phyloP scores from a whole-genome alignment of 495 filamentous ascomycete genomes.

The Delitschia confertaspora region DNA sequence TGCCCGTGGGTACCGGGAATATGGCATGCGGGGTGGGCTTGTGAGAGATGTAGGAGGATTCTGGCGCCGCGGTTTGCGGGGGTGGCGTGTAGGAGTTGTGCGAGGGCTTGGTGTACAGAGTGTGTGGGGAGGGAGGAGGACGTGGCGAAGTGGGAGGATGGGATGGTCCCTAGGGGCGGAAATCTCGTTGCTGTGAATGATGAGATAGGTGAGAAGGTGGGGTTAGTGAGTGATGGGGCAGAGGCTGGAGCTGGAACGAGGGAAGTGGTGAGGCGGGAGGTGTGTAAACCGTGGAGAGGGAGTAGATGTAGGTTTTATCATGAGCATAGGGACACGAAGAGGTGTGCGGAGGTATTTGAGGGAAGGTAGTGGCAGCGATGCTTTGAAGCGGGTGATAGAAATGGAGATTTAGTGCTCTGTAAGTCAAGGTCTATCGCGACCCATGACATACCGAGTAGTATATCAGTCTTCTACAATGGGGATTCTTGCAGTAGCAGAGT shows the following conservation, averaged over 20 bases:
- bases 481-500: no score
- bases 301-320: conserved; percentile 34
- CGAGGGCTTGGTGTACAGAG: conserved; percentile 28
- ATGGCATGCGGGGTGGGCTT: conserved; percentile 24
- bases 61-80: conserved; percentile 24
- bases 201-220: conserved; percentile 2
- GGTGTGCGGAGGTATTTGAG: conserved; percentile 21
- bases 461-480: no score
- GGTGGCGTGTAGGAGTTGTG: conserved; percentile 29
- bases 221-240: conserved; percentile 17
- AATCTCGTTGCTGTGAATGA: conserved; percentile 21
- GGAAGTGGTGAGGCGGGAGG: conserved; percentile 19
- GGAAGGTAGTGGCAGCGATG: no score
- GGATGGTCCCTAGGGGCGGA: conserved; percentile 26
- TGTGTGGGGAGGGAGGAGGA: conserved; percentile 28
- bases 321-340: conserved; percentile 35
- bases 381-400: no score
- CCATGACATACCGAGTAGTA: no score
- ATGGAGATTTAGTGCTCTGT: no score
- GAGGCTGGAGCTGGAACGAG: conserved; percentile 18
- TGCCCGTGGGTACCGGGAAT: conserved; percentile 22
- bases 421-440: no score
- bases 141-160: conserved; percentile 15
- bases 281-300: conserved; percentile 36
- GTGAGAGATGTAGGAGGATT: conserved; percentile 31